Conservation (phyloP, 768 basidiomycete genomes). For the Boletus rubroflammeus region DNA sequence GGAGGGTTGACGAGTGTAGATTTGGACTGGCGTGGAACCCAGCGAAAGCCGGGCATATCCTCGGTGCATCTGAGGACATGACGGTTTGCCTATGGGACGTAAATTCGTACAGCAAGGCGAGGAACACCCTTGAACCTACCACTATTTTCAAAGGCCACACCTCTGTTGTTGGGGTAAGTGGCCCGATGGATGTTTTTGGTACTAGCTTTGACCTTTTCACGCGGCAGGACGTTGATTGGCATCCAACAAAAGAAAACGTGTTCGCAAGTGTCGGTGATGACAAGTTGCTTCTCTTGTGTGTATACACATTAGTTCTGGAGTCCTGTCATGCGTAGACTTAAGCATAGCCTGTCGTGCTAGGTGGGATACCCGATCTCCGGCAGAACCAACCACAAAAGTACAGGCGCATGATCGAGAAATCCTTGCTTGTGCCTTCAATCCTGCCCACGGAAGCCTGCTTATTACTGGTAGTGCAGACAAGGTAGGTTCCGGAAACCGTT, state of each 20-base stretch:
- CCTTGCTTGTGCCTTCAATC: slow-evolving; percentile 87
- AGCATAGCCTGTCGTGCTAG: slow-evolving; percentile 38
- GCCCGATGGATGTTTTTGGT: not conserved
- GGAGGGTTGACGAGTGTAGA: slow-evolving; percentile 38
- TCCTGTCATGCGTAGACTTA: not conserved
- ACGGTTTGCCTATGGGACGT: slow-evolving; percentile 97
- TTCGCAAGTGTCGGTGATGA: slow-evolving; percentile 98
- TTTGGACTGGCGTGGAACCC: slow-evolving; percentile 96
- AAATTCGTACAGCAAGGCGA: slow-evolving; percentile 79
- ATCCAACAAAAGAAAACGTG: slow-evolving; percentile 71
- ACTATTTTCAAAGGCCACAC: slow-evolving; percentile 84
- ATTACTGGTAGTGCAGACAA: slow-evolving; percentile 94
- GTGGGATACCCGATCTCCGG: slow-evolving; percentile 85
- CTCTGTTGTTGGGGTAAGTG: slow-evolving; percentile 83
- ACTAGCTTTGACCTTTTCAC: not conserved
- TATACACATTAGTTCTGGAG: slow-evolving; percentile 3
- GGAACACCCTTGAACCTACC: slow-evolving; percentile 78
- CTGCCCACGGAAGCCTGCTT: slow-evolving; percentile 70
- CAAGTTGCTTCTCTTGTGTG: slow-evolving; percentile 88
- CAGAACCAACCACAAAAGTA: slow-evolving; percentile 64
- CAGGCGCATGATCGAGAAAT: slow-evolving; percentile 92
- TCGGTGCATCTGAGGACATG: slow-evolving; percentile 94
- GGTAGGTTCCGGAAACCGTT: slow-evolving; percentile 38
- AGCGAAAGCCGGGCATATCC: slow-evolving; percentile 72
- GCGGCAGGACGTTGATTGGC: slow-evolving; percentile 93